These are phyloP conservation scores for Didymella pinodella DNA, from an alignment of 2,329 filamentous ascomycete species.

Conservation along the genomic window DNA sequence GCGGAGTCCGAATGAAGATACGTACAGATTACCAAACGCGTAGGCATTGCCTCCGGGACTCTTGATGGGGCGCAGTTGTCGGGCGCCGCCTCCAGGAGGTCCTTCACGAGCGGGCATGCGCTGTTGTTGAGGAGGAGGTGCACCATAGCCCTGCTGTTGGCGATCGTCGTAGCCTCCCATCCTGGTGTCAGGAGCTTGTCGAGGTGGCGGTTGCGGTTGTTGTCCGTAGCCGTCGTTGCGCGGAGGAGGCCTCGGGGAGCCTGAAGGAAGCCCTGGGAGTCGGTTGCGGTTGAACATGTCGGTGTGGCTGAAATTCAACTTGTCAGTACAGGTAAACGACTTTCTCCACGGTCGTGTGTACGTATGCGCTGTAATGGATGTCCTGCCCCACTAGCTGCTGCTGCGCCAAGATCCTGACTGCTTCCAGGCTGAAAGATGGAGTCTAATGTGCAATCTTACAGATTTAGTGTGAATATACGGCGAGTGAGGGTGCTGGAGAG, in stretches of 20 bases:
- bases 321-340: not conserved
- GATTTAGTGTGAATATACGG: not conserved
- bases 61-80: constrained; percentile 60
- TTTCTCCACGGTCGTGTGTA: constrained; percentile 10
- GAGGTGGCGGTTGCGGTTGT: constrained; percentile 37
- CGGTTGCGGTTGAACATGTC: constrained; percentile 66
- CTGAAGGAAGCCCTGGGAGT: constrained; percentile 56
- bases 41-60: constrained; percentile 62
- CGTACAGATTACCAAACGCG: constrained; percentile 59
- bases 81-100: constrained; percentile 36
- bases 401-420: not conserved
- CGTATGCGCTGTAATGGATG: constrained; percentile 20
- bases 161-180: constrained; percentile 47
- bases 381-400: not conserved
- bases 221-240: constrained; percentile 55
- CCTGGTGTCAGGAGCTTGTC: constrained; percentile 34
- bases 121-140: constrained; percentile 36
- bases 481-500: constrained; percentile 6
- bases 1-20: not conserved
- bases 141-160: constrained; percentile 37
- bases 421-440: not conserved
- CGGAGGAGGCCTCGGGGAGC: constrained; percentile 52
- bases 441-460: too few species aligned
- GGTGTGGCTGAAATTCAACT: not conserved
- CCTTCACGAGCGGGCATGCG: constrained; percentile 41